Conservation (phyloP, 2,329 filamentous ascomycete genomes). For the Sarocladiaceae sp. region DNA sequence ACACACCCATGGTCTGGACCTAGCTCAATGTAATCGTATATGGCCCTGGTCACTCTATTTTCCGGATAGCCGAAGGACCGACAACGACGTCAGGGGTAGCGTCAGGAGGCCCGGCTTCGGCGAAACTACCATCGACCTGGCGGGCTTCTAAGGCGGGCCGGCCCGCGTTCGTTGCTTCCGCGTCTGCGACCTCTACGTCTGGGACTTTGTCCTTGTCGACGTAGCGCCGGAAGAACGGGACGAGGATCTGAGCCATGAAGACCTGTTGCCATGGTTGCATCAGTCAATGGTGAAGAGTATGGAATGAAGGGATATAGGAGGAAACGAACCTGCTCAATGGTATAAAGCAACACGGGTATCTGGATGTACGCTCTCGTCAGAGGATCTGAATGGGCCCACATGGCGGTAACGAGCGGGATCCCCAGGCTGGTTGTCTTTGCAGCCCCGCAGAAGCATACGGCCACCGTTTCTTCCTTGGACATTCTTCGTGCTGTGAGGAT, state of each 20-base stretch:
- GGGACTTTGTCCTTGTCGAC: conserved; percentile 18
- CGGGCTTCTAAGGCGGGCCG: neutral
- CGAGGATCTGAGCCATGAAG: conserved; percentile 38
- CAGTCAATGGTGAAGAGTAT: neutral
- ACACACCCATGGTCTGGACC: neutral
- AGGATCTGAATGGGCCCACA: conserved; percentile 54
- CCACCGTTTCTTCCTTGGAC: conserved; percentile 55
- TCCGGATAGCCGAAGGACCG: conserved; percentile 1
- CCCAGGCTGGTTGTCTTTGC: conserved; percentile 68
- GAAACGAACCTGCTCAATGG: conserved; percentile 44
- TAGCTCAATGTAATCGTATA: neutral
- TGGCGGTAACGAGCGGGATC: conserved; percentile 60
- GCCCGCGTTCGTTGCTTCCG: conserved; percentile 16
- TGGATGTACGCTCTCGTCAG: conserved; percentile 52
- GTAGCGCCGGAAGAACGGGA: conserved; percentile 42
- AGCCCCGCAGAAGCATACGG: conserved; percentile 66
- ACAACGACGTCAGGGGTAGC: neutral
- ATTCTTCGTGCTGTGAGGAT: conserved; percentile 45
- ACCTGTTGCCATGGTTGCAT: conserved; percentile 19
- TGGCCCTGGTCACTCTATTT: conserved; percentile 2
- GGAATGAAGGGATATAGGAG: neutral
- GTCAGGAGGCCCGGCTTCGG: neutral
- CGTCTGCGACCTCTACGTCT: conserved; percentile 15
- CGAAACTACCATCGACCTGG: neutral
- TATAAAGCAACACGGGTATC: conserved; percentile 58